These are phyloP conservation scores for Lactarius psammicola DNA, from an alignment of 768 basidiomycete species.

Conservation along the genomic window DNA sequence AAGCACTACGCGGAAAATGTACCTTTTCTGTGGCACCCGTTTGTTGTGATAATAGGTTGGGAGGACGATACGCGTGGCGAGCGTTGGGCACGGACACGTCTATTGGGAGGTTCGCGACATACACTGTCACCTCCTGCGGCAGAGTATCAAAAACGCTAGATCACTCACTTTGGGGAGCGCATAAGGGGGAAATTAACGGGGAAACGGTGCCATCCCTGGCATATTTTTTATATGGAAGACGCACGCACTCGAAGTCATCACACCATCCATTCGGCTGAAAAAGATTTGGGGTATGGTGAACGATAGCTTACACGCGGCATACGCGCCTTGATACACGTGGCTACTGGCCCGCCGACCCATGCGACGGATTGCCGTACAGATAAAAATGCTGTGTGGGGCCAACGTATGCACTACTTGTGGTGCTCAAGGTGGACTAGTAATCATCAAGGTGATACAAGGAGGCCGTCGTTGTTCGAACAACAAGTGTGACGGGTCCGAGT, in stretches of 20 bases:
- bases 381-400: too few species aligned
- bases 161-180: neutral
- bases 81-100: neutral
- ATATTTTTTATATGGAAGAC: neutral
- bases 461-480: too few species aligned
- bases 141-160: neutral
- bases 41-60: neutral
- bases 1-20: neutral
- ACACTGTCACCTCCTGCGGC: neutral
- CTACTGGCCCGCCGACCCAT: neutral
- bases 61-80: neutral
- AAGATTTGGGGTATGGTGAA: neutral
- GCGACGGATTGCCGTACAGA: neutral
- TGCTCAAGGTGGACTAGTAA: too few species aligned
- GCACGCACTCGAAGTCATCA: too few species aligned
- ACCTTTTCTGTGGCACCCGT: neutral
- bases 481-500: too few species aligned
- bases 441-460: too few species aligned
- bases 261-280: neutral
- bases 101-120: neutral
- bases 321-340: neutral
- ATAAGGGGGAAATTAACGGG: neutral
- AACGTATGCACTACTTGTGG: too few species aligned
- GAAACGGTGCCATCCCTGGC: rapidly evolving
- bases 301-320: neutral